These are phyloP conservation scores for Fusarium secorum DNA, from an alignment of 2,329 filamentous ascomycete genomes.

Conservation along the genomic window DNA sequence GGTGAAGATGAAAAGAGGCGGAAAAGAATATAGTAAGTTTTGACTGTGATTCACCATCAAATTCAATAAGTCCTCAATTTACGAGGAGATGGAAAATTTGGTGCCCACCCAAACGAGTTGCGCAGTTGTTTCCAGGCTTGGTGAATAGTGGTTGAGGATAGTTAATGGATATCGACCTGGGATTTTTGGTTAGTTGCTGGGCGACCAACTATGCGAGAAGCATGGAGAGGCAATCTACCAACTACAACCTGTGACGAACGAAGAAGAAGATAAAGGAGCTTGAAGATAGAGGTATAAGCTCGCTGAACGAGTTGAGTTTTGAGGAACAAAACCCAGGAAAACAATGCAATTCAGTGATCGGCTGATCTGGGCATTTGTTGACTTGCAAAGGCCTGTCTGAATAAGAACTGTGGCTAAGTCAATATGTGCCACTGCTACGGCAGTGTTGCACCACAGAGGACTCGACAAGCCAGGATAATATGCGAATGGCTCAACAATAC, in stretches of 20 bases:
- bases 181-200: conserved; percentile 27
- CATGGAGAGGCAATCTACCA: not conserved
- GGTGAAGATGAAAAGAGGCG: conserved; percentile 9
- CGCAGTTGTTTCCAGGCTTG: not conserved
- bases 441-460: not conserved
- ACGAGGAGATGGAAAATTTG: not conserved
- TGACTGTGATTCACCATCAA: conserved; percentile 19
- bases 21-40: not conserved
- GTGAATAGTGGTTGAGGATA: not conserved
- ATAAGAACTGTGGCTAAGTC: not conserved
- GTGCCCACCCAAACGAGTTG: not conserved
- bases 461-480: not conserved
- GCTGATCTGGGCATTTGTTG: conserved; percentile 10
- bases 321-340: not conserved
- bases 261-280: not conserved
- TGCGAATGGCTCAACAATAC: not conserved
- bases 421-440: not conserved
- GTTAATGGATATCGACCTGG: not conserved
- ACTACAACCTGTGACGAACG: not conserved
- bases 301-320: not conserved
- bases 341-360: not conserved
- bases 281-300: not conserved
- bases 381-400: conserved; percentile 1
- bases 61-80: not conserved
- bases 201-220: conserved; percentile 17